Percentiles rank a stretch among this genome's conserved stretches.
phyloP scores from a whole-genome alignment of 805 yeast genomes.

The Cyberlindnera euphorbiiphila region DNA sequence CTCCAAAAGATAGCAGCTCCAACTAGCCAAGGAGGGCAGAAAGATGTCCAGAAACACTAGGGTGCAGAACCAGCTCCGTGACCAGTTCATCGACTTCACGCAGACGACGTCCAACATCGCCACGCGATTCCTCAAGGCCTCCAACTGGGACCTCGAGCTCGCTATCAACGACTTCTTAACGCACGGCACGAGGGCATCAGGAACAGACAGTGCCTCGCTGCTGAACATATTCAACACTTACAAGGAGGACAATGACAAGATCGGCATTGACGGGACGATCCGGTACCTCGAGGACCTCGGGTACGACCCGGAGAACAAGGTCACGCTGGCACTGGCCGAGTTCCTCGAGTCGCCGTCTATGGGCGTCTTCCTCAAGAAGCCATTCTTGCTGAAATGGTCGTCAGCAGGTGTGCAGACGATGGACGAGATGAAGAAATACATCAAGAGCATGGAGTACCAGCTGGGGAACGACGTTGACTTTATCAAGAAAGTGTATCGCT shows the following conservation, averaged over 20 bases:
- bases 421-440: conserved; percentile 43
- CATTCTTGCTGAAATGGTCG: conserved; percentile 60
- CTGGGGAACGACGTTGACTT: conserved; percentile 36
- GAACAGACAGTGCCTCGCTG: conserved; percentile 18
- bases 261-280: conserved; percentile 79
- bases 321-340: conserved; percentile 66
- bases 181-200: conserved; percentile 14
- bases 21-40: background rate
- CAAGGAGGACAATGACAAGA: conserved; percentile 31
- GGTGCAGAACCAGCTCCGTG: conserved; percentile 25
- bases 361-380: conserved; percentile 52
- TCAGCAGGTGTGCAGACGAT: conserved; percentile 29
- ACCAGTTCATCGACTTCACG: conserved; percentile 29
- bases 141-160: conserved; percentile 26
- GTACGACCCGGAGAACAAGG: conserved; percentile 69
- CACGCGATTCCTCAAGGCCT: conserved; percentile 19
- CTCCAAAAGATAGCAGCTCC: no score
- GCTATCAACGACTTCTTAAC: conserved; percentile 28
- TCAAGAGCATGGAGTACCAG: conserved; percentile 32
- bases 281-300: conserved; percentile 62
- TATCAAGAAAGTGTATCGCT: conserved; percentile 61
- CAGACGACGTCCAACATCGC: conserved; percentile 24
- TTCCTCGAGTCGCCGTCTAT: conserved; percentile 61
- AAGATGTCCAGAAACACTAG: conserved; percentile 22
- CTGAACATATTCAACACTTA: conserved; percentile 21